Evolutionary conservation across 208 protist species (phyloP).

Genomic region (Wallacemonas collosoma): DNA sequence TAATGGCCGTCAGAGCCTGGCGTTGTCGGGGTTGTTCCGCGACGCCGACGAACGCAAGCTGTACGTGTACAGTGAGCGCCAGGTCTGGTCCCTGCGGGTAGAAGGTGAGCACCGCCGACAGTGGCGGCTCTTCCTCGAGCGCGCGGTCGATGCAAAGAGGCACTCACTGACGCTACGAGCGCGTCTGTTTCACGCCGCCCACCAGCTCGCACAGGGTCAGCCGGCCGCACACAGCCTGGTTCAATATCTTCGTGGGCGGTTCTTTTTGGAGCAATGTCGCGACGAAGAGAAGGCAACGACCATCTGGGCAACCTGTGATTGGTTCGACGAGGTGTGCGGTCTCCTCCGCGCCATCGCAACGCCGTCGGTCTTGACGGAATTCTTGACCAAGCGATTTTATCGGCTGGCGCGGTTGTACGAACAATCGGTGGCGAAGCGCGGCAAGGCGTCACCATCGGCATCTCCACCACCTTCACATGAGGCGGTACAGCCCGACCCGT

Average conservation of each 20-base stretch:
- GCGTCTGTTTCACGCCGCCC: conserved; percentile 65
- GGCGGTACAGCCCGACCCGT: too few species aligned
- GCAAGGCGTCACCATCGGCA: background rate
- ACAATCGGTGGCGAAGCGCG: background rate
- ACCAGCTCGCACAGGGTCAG: conserved; percentile 43
- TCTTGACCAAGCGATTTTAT: conserved; percentile 16
- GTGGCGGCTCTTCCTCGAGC: conserved; percentile 78
- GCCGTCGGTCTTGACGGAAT: background rate
- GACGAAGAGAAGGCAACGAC: conserved; percentile 36
- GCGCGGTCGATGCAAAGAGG: conserved; percentile 39
- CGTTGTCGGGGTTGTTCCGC: conserved; percentile 41
- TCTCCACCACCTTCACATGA: background rate
- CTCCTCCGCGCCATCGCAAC: conserved; percentile 33
- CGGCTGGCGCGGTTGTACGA: conserved; percentile 15
- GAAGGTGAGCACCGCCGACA: conserved; percentile 70
- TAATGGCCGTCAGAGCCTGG: conserved; percentile 18
- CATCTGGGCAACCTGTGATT: conserved; percentile 61
- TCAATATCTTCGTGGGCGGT: conserved; percentile 52
- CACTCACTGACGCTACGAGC: conserved; percentile 33
- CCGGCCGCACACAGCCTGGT: conserved; percentile 34
- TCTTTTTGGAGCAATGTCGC: conserved; percentile 47
- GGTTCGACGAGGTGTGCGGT: conserved; percentile 64
- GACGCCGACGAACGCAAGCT: conserved; percentile 48
- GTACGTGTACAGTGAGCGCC: conserved; percentile 54
- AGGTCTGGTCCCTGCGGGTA: conserved; percentile 63